phyloP scores from a whole-genome alignment of 1,139 yeast genomes.

The Lodderomyces jiufengensis region DNA sequence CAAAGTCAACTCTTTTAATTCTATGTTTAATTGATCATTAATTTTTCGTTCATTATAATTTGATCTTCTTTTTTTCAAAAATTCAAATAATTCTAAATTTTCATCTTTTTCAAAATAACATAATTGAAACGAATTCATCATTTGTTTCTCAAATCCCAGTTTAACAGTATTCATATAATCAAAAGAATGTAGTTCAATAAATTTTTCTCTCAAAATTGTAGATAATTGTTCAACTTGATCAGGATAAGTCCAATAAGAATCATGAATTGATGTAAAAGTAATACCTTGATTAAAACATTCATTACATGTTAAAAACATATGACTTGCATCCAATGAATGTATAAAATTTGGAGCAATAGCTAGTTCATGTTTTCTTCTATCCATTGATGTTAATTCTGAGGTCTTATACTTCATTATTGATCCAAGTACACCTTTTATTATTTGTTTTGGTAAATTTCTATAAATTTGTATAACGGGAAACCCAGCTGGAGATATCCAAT shows the following conservation, averaged over 20 bases:
- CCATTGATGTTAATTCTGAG: conserved; percentile 20
- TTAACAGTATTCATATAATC: conserved; percentile 25
- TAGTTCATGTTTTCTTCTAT: conserved; percentile 30
- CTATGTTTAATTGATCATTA: conserved; percentile 17
- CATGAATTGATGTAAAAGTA: conserved; percentile 41
- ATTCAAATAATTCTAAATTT: conserved; percentile 18
- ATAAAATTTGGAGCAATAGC: conserved; percentile 46
- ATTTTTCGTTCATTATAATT: conserved; percentile 9
- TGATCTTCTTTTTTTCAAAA: conserved; percentile 15
- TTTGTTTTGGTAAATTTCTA: conserved; percentile 17
- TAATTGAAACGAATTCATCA: conserved; percentile 28
- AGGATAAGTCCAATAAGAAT: conserved; percentile 45
- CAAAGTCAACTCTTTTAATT: conserved; percentile 12
- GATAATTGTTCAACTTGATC: conserved; percentile 27
- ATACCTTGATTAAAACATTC: conserved; percentile 19
- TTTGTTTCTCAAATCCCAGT: conserved; percentile 24
- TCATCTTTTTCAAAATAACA: conserved; percentile 28
- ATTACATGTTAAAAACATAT: conserved; percentile 36
- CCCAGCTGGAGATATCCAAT: conserved; percentile 43
- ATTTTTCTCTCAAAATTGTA: conserved; percentile 28
- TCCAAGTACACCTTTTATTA: conserved; percentile 15
- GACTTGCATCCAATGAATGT: conserved; percentile 43
- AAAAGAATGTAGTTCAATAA: conserved; percentile 31
- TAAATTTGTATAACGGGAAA: conserved; percentile 43
- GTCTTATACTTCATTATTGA: conserved; percentile 1